Conservation (phyloP, 108 stramenopile genomes). For the Cylindrotheca closterium region DNA sequence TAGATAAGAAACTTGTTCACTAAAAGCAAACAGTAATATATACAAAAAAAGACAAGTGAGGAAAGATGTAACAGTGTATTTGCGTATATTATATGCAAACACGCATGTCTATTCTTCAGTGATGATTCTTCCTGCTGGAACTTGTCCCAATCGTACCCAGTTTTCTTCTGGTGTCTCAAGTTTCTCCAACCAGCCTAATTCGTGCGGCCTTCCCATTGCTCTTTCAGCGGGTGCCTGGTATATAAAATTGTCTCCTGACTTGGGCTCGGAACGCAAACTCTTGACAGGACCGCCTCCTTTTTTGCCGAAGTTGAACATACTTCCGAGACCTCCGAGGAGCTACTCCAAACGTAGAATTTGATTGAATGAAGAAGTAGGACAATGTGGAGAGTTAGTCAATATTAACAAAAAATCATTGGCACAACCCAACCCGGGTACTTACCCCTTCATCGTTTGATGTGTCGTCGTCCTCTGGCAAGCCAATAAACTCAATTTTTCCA, state of each 20-base stretch:
- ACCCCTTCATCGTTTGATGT: not conserved
- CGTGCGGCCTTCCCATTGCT: conserved; percentile 73
- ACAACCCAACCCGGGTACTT: not conserved
- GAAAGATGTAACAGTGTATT: too few relatives aligned
- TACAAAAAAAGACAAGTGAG: not conserved
- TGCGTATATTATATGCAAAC: too few relatives aligned
- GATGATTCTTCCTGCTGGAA: conserved; percentile 47
- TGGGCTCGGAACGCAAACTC: conserved; percentile 23
- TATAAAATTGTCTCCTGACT: conserved; percentile 18
- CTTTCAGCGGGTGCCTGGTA: conserved; percentile 72
- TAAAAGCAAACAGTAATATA: too few relatives aligned
- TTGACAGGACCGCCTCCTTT: conserved; percentile 3
- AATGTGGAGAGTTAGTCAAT: too few relatives aligned
- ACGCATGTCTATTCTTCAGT: conserved; percentile 25
- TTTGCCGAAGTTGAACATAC: conserved; percentile 11
- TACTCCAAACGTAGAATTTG: too few relatives aligned
- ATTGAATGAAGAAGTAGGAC: too few relatives aligned
- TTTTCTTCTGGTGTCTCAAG: conserved; percentile 43
- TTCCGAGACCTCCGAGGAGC: not conserved
- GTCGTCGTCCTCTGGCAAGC: not conserved
- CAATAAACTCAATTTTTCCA: conserved; percentile 3
- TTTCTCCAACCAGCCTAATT: conserved; percentile 74
- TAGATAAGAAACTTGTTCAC: too few relatives aligned
- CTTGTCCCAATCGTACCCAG: conserved; percentile 19
- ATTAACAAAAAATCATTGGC: too few relatives aligned